These are phyloP conservation scores for Colletotrichum godetiae DNA, from an alignment of 2,329 filamentous ascomycete genomes.

Conservation along the genomic window DNA sequence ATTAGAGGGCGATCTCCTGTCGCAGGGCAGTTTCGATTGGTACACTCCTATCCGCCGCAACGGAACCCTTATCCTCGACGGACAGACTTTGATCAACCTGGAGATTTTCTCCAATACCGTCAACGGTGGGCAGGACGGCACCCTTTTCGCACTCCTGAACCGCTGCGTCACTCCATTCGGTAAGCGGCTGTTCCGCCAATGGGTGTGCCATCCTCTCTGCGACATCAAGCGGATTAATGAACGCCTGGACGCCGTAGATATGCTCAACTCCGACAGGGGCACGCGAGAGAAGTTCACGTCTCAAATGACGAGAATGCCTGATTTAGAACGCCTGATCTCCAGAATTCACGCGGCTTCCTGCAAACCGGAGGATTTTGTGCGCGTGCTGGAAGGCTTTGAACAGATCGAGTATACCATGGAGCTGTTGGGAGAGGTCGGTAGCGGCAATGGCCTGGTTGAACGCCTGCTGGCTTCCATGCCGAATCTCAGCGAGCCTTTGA, in stretches of 20 bases:
- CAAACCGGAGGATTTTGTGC: conserved; percentile 90
- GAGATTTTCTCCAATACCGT: conserved; percentile 95
- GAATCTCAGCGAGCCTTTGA: conserved; percentile 77
- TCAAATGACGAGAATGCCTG: conserved; percentile 90
- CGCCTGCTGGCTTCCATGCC: conserved; percentile 89
- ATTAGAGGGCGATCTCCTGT: conserved; percentile 87
- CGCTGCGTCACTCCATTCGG: conserved; percentile 96
- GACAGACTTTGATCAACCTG: conserved; percentile 97
- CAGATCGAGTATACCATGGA: conserved; percentile 96
- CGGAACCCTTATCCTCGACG: conserved; percentile 91
- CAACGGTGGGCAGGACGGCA: conserved; percentile 86
- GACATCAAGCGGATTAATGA: conserved; percentile 91
- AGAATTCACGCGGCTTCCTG: conserved; percentile 93
- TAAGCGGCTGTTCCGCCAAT: conserved; percentile 94
- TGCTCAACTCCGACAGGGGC: conserved; percentile 84
- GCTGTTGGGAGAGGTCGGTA: conserved; percentile 77
- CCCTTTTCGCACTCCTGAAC: conserved; percentile 90
- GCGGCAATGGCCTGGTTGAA: conserved; percentile 86
- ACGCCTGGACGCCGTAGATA: conserved; percentile 91
- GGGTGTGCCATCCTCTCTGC: conserved; percentile 95
- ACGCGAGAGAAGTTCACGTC: conserved; percentile 89
- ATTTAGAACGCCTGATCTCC: conserved; percentile 93
- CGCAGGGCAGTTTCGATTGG: conserved; percentile 88
- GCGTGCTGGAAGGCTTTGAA: conserved; percentile 94
- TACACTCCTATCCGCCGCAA: conserved; percentile 94